Base-by-base conservation (phyloP, 306 rosid species). In the Begonia fuchsioides region DNA sequence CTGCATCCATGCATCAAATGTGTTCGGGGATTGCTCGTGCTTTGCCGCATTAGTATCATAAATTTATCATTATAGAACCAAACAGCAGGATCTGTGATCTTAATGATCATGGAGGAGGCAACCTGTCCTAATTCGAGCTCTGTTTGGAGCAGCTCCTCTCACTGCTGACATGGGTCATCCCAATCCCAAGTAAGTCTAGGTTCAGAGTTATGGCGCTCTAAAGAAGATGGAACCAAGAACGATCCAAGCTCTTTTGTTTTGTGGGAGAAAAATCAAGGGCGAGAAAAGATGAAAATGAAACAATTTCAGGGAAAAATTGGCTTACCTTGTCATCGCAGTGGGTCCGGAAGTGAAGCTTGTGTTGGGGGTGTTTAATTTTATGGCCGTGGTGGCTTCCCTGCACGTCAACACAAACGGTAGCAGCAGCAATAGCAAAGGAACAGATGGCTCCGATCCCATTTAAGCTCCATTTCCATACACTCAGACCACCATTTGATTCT, bases 401-500 rank as follows among this genome's bases (percentile, higher is more conserved):
- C 19, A 69, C 54, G 17, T 80, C 45, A 47, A 83, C 54, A 66
- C 88, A 88, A 54, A 83, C 45, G 14, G 96, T 78, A 17, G 83
- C 93, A 53, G 87, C 96, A 61, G 86, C 86, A 72, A 88, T 63
- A 14, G 93, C 93, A 57, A 83, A 80, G 7, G 94, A 76, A 55
- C 88, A 88, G 14, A 83, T 83, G 26, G 94, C 96, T 48, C 96
- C 94, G 53, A 88, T 55, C 41, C 96, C 96, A 32, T 68, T 72
- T 12, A 76, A 54, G 51, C 94, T 70, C 76, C 81, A 72, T 53
- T 76, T 87, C 79, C 90, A 78, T 1, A 81, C 47, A 41, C 72
- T 78, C 13, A 72, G 63, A 17, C 73, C 72, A 1, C 43, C 67
- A 17, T 10, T 60, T 12, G 54, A 61, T 40, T 53, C 71, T 38